Base-by-base conservation (phyloP, 805 yeast genomes). In the Naumovozyma dairenensis region DNA sequence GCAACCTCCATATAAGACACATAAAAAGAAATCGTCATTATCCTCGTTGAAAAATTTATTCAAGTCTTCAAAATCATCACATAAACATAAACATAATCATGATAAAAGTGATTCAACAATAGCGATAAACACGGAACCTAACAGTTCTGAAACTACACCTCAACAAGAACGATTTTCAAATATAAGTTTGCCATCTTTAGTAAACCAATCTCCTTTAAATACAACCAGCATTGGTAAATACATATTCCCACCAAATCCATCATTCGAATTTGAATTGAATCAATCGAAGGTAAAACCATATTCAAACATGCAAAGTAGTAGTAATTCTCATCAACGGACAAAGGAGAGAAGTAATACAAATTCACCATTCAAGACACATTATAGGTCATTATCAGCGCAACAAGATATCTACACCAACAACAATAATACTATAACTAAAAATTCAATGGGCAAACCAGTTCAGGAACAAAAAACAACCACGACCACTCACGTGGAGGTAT, bases 31-130 rank as follows among this genome's bases (percentile, higher is more conserved):
- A 36, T 38, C 50, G 3, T 45, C 55, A 1, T 45, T 59, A 16
- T 48, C 46, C 18, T 54, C 58, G 2, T 34, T 57, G 16, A 57
- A 49, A 31, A 54, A 45, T 27, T 31, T 57, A 15, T 57, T 57
- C 39, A 51, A 43, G 35, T 50, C 57, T 2, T 57, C 60, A 6
- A 55, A 48, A 30, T 25, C 50, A 3, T 21, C 31, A 27, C 17
- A 31, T 27, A n/a, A 24, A 24, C 8, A 24, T 24, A 5, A 6
- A 6, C 26, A 20, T 7, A 7, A 7, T 7, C 10, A 7, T 20
- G 10, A 20, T 20, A 10, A 7, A 7, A 20, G 10, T 20, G 22
- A 20, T 20, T 20, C 22, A 20, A 7, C 22, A 20, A 20, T 20
- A 10, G 7, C 22, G 9, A 20, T 10, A 7, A 20, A 20, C 10